Percentiles rank a stretch among this genome's conserved stretches.
phyloP scores from a whole-genome alignment of 2,329 filamentous ascomycete species.

The Nigrograna mackinnonii region DNA sequence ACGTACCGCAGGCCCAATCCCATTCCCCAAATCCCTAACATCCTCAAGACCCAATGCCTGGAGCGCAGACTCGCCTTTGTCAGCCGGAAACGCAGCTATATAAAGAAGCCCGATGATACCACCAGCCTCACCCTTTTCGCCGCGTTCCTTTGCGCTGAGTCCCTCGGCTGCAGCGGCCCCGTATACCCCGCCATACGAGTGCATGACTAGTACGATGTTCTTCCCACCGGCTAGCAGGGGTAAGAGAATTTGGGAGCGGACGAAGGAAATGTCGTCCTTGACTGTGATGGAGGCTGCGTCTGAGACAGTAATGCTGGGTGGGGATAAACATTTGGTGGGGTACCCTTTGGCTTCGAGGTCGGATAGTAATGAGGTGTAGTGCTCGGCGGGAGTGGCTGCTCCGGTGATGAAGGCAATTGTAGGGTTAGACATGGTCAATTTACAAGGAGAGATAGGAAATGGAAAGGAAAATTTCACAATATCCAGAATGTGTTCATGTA shows the following conservation, averaged over 20 bases:
- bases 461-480: too few relatives aligned
- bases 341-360: conserved; percentile 4
- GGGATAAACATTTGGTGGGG: conserved; percentile 2
- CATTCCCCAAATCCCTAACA: neutral
- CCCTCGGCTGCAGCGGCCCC: conserved; percentile 7
- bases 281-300: conserved; percentile 1
- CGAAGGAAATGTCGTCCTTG: conserved; percentile 5
- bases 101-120: conserved; percentile 10
- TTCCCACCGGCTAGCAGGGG: conserved; percentile 8
- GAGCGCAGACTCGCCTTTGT: conserved; percentile 1
- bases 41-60: conserved; percentile 1
- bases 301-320: neutral
- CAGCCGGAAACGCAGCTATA: conserved; percentile 1
- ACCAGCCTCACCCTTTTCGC: conserved; percentile 1
- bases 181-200: conserved; percentile 15
- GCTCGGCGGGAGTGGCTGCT: conserved; percentile 1
- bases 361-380: neutral
- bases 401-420: conserved; percentile 6
- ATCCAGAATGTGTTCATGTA: too few relatives aligned
- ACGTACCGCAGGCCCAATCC: neutral
- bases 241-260: conserved; percentile 3
- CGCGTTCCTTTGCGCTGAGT: conserved; percentile 6
- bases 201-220: conserved; percentile 12
- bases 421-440: conserved; percentile 4
- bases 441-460: too few relatives aligned